Conservation (phyloP, 1,139 yeast genomes). For the Sugiyamaella grinbergsii region DNA sequence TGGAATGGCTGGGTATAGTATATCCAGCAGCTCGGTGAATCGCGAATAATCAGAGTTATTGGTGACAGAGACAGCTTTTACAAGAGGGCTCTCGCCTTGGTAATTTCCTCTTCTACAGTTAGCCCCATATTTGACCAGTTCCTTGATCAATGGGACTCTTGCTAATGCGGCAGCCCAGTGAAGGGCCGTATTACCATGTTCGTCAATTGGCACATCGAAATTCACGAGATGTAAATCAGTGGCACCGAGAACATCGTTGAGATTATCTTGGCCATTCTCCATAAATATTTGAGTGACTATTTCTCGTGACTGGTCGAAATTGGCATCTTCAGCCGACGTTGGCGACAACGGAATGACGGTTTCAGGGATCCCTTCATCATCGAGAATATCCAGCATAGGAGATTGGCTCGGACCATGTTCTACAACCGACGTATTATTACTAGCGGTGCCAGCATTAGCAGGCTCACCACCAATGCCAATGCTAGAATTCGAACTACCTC, state of each 20-base stretch:
- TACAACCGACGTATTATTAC: conserved; percentile 1
- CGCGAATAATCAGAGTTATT: conserved; percentile 78
- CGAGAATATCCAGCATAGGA: conserved; percentile 23
- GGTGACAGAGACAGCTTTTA: conserved; percentile 85
- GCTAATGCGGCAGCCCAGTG: conserved; percentile 98
- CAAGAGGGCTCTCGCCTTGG: conserved; percentile 86
- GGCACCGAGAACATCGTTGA: conserved; percentile 24
- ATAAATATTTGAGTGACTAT: conserved; percentile 54
- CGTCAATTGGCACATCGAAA: conserved; percentile 86
- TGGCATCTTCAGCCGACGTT: conserved; percentile 44
- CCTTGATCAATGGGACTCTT: conserved; percentile 68
- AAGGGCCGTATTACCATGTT: conserved; percentile 86
- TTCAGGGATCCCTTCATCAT: conserved; percentile 33
- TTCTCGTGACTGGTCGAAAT: conserved; percentile 54
- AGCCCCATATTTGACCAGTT: conserved; percentile 69
- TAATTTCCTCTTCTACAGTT: conserved; percentile 71
- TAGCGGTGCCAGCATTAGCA: conserved; percentile 1
- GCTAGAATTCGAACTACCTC: background rate
- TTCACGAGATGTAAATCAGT: conserved; percentile 46
- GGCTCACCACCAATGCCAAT: background rate
- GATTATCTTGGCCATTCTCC: conserved; percentile 28
- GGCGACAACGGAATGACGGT: conserved; percentile 52
- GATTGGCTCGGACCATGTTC: background rate
- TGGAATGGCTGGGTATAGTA: conserved; percentile 74
- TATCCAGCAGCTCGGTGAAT: conserved; percentile 71